Conservation (phyloP, 495 filamentous ascomycete species). For the Penicillium simplicissimum region DNA sequence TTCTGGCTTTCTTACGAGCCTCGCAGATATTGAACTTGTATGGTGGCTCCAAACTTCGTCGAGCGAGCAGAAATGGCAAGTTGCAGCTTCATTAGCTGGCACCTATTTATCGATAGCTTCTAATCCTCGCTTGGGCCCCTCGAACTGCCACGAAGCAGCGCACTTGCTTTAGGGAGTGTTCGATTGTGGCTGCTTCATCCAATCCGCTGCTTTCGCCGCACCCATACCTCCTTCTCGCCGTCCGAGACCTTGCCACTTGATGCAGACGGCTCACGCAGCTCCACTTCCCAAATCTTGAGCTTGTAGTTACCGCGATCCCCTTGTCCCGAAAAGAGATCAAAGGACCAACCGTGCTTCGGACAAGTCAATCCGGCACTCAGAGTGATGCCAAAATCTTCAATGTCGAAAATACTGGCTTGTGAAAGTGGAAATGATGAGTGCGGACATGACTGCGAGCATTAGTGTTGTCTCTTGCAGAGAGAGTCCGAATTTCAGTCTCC, state of each 20-base stretch:
- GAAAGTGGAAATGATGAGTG: conserved; percentile 60
- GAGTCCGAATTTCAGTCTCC: neutral
- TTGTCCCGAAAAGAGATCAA: conserved; percentile 57
- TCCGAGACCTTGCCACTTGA: conserved; percentile 5
- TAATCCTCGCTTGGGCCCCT: no score
- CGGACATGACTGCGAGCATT: conserved; percentile 54
- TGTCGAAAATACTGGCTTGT: conserved; percentile 58
- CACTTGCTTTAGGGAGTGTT: no score
- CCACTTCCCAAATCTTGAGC: conserved; percentile 59
- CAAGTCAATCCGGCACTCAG: conserved; percentile 55
- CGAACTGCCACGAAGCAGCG: no score
- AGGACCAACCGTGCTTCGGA: conserved; percentile 63
- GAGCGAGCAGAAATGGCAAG: no score
- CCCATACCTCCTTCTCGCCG: conserved; percentile 57
- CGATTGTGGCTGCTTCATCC: conserved; percentile 19
- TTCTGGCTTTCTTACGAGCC: no score
- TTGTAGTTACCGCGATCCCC: conserved; percentile 58
- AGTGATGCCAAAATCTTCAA: conserved; percentile 59
- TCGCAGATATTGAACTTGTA: no score
- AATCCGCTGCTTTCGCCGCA: conserved; percentile 44
- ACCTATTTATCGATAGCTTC: no score
- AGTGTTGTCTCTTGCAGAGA: no score
- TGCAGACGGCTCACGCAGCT: conserved; percentile 43
- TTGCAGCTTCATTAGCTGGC: no score
- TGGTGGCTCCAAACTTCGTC: no score